Evolutionary conservation across 805 yeast species (phyloP).

Genomic region (Schizosaccharomyces osmophilus): DNA sequence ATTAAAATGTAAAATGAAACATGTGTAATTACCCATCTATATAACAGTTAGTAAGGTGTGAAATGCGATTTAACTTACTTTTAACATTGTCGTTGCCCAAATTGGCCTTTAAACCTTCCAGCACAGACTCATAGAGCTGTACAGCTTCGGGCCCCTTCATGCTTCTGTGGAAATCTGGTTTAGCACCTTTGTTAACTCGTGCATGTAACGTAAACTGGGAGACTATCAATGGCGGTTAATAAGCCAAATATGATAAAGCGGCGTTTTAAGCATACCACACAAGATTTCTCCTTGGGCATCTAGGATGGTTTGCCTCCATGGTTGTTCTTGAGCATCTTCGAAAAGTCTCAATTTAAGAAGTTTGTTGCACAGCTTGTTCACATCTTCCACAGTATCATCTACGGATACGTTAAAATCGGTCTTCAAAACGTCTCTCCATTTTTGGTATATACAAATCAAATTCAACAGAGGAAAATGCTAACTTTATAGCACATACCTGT

Average conservation of each 20-base stretch:
- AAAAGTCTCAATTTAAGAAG: constrained; percentile 32
- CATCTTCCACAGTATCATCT: constrained; percentile 55
- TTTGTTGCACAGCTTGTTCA: constrained; percentile 41
- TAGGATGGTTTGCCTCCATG: constrained; percentile 51
- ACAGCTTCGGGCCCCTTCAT: constrained; percentile 32
- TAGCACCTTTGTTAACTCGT: constrained; percentile 66
- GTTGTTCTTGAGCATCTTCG: constrained; percentile 14
- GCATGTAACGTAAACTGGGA: constrained; percentile 86
- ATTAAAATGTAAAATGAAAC: too few relatives aligned
- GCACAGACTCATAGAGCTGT: constrained; percentile 24
- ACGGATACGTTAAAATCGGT: constrained; percentile 35
- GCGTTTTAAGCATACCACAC: constrained; percentile 19
- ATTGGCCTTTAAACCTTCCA: constrained; percentile 20
- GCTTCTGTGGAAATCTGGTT: constrained; percentile 85
- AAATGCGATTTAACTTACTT: constrained; percentile 7
- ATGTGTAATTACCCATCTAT: constrained; percentile 20
- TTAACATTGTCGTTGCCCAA: constrained; percentile 14
- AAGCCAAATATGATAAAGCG: neutral
- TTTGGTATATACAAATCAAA: too few relatives aligned
- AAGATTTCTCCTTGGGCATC: constrained; percentile 51
- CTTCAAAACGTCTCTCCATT: neutral
- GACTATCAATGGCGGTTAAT: constrained; percentile 11
- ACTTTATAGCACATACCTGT: neutral
- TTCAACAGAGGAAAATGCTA: neutral
- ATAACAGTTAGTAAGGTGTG: neutral